Percentiles rank a stretch among this genome's conserved stretches.
phyloP scores from a whole-genome alignment of 352 stramenopile genomes.

The Blastocystis hominis region DNA sequence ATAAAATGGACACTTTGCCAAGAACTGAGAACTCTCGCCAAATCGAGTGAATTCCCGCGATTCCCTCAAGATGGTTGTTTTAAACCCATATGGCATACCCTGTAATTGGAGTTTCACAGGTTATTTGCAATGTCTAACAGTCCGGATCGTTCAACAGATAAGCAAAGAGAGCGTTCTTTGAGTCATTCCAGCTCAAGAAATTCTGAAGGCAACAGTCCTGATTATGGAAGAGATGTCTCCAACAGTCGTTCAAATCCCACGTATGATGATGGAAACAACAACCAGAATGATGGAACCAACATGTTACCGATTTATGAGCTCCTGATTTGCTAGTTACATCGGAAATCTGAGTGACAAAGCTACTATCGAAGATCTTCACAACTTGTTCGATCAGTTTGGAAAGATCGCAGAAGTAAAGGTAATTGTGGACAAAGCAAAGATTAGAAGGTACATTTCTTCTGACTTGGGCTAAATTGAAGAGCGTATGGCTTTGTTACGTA shows the following conservation, averaged over 20 bases:
- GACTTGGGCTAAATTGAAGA: not conserved
- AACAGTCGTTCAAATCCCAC: not conserved
- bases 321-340: not conserved
- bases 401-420: not conserved
- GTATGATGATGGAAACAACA: slow-evolving; percentile 41
- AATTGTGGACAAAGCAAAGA: not conserved
- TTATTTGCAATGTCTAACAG: not conserved
- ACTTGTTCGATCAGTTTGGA: slow-evolving; percentile 3
- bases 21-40: not conserved
- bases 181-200: not conserved
- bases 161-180: not conserved
- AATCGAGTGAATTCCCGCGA: not conserved
- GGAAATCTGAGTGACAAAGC: not conserved
- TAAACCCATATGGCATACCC: not conserved
- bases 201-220: not conserved
- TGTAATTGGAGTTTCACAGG: not conserved
- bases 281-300: slow-evolving; percentile 20
- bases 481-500: slow-evolving; percentile 32
- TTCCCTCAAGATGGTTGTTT: not conserved
- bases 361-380: not conserved
- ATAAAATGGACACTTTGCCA: not conserved
- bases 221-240: too few relatives aligned
- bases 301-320: not conserved
- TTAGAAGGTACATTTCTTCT: not conserved
- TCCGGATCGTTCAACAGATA: not conserved